Conservation (phyloP, 2,329 filamentous ascomycete species). For the Botryotinia globosa region DNA sequence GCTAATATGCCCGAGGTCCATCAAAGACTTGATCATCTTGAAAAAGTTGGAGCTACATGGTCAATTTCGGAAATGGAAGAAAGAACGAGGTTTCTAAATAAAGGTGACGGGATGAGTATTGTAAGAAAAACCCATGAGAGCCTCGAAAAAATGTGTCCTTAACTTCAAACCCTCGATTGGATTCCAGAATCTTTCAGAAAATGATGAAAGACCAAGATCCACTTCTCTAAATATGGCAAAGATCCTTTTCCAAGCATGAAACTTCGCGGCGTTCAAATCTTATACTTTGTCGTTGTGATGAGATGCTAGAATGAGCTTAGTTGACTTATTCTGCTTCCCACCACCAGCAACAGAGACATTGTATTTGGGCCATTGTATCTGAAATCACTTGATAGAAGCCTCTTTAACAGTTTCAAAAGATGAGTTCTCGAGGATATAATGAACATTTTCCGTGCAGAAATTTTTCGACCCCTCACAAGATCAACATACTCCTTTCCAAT, state of each 20-base stretch:
- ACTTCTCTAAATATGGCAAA: neutral
- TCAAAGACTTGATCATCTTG: neutral
- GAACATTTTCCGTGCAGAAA: neutral
- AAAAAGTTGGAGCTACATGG: neutral
- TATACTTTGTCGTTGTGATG: neutral
- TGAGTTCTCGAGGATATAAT: neutral
- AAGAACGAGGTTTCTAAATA: neutral
- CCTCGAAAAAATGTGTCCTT: neutral
- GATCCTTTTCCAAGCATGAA: neutral
- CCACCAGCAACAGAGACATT: neutral
- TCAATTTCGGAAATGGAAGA: neutral
- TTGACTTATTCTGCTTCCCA: neutral
- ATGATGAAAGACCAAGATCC: neutral
- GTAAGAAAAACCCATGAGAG: neutral
- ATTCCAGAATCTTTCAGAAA: neutral
- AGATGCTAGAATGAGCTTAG: neutral
- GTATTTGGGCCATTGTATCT: neutral
- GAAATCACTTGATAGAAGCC: rapidly evolving
- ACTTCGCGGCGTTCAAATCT: neutral
- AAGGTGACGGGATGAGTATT: rapidly evolving
- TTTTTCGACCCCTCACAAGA: neutral
- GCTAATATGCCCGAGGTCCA: neutral
- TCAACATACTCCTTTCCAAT: neutral
- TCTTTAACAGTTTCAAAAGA: rapidly evolving
- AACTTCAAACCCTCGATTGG: neutral